phyloP scores from a whole-genome alignment of 73 alveolate species.

The Paramecium biaurelia region DNA sequence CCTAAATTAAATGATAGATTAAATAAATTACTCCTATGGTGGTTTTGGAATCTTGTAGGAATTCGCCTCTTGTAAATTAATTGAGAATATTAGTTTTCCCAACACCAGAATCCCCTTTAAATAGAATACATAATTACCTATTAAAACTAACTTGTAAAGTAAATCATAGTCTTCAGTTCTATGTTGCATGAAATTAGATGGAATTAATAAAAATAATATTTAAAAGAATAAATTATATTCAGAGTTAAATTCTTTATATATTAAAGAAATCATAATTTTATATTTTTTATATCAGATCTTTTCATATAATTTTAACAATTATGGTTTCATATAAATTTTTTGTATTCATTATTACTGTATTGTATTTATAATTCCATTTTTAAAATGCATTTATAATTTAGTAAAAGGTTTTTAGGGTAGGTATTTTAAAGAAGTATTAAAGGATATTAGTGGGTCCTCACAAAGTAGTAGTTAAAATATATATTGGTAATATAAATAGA shows the following conservation, averaged over 20 bases:
- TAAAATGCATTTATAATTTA: no score
- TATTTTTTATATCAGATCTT: neutral
- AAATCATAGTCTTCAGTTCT: slow-evolving; percentile 60
- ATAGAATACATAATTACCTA: neutral
- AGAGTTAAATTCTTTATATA: neutral
- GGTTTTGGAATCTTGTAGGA: slow-evolving; percentile 2
- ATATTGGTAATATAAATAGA: no score
- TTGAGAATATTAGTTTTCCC: slow-evolving; percentile 45
- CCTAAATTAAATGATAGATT: neutral
- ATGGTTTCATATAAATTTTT: no score
- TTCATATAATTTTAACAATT: no score
- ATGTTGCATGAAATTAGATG: neutral
- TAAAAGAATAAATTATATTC: neutral
- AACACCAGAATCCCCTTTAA: slow-evolving; percentile 71
- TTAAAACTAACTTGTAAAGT: slow-evolving; percentile 66
- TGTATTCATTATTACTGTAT: no score
- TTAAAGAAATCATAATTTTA: neutral
- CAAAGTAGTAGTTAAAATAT: no score
- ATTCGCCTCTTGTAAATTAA: slow-evolving; percentile 28
- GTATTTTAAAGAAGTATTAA: no score
- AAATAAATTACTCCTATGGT: slow-evolving; percentile 67
- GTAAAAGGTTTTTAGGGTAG: no score
- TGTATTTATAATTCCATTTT: no score
- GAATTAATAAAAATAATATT: neutral
- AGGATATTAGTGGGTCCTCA: no score